Evolutionary conservation across 2,329 filamentous ascomycete species (phyloP).

Genomic region (Rhexocercosporidium sp.): DNA sequence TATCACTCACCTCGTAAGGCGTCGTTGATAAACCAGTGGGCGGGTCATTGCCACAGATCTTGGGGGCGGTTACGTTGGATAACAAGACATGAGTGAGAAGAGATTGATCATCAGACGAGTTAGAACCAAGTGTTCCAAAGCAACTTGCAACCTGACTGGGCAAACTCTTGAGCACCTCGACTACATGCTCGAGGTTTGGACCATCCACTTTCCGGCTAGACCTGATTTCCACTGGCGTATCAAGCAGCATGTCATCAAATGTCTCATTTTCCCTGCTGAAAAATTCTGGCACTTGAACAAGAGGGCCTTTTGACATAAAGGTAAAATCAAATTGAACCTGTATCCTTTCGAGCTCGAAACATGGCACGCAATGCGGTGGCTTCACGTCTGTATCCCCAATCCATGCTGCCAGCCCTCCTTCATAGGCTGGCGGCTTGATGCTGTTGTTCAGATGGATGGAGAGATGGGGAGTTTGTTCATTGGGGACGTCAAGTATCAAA

Average conservation of each 20-base stretch:
- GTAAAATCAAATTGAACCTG: slow-evolving; percentile 32
- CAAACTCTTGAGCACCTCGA: background rate
- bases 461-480: slow-evolving; percentile 12
- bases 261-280: background rate
- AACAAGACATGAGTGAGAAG: background rate
- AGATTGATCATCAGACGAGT: background rate
- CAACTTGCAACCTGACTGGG: background rate
- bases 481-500: background rate
- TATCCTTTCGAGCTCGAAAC: slow-evolving; percentile 30
- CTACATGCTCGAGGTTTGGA: background rate
- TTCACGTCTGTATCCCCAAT: slow-evolving; percentile 25
- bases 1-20: too few relatives aligned
- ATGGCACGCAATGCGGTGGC: slow-evolving; percentile 27
- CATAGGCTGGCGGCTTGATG: background rate
- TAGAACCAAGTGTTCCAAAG: background rate
- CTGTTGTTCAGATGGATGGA: slow-evolving; percentile 29
- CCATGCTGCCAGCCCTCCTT: slow-evolving; percentile 14
- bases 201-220: background rate
- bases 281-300: background rate
- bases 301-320: background rate
- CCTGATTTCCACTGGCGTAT: background rate
- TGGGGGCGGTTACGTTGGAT: too few relatives aligned
- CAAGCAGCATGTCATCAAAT: slow-evolving; percentile 10
- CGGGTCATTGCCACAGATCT: background rate
- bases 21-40: background rate